Evolutionary conservation across 371 early-diverging fungal genomes (phyloP), one percentile per base, ranked within the genome.

Genomic region (Mucor mucedo): DNA sequence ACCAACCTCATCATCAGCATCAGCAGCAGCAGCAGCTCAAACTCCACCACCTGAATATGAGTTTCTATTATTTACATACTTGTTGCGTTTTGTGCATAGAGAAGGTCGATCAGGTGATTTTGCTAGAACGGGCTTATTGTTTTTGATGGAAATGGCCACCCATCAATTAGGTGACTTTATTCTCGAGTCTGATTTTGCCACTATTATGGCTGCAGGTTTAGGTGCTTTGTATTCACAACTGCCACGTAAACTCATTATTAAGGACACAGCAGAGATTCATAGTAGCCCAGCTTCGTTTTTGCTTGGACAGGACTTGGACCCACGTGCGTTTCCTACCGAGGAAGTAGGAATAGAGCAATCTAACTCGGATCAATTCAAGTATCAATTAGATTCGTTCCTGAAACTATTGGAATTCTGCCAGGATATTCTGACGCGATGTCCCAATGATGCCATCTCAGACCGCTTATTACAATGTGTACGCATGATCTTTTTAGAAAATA

Each of bases 161-260:
- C 84, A 84, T 9, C 85, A 84, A 27, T 75, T 96, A 32, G 90
- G 91, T 38, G 85, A 89, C 16, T 95, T 92, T 75, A 91, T 98
- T 39, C 65, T 89, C 32, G 84, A 85, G 42, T 90, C 91, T 55
- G 95, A 94, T 55, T 94, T 96, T 71, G 84, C 92, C 1, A 86
- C 87, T 3, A 86, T 93, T 40, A 79, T 95, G 73, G 85, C 90
- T 2, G 95, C 95, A n/a, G 93, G 95, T 4, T 77, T 98, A 21
- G 93, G 95, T 47, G 96, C 95, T 0, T 77, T 96, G 33, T 97
- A 91, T 74, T 93, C 95, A 11, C 97, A 95, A 72, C 83, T 98
- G 10, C 97, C 98, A 4, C 84, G 93, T 38, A 89, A 91, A 55
- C 66, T 94, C 28, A 76, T 87, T 29, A 83, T 93, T 28, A 63